These are phyloP conservation scores for Bertia moriformis DNA, from an alignment of 2,329 filamentous ascomycete species.

Conservation along the genomic window DNA sequence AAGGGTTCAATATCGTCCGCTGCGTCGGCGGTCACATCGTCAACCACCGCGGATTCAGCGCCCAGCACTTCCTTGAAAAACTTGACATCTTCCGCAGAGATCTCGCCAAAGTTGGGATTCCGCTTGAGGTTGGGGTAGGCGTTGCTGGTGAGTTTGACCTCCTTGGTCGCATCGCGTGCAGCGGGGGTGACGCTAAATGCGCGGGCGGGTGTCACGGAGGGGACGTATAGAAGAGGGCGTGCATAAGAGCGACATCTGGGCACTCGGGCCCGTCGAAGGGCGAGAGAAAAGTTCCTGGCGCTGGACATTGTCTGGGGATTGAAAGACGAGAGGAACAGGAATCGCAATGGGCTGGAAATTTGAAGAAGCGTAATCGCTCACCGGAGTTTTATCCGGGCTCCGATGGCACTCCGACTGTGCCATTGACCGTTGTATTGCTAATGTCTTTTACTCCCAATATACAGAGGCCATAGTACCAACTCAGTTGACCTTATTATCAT, in stretches of 20 bases:
- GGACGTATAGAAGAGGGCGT: neutral
- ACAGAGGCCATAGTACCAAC: too few relatives aligned
- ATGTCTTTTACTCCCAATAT: too few relatives aligned
- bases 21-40: conserved; percentile 61
- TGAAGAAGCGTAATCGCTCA: too few relatives aligned
- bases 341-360: too few relatives aligned
- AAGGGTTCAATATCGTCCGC: conserved; percentile 75
- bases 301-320: neutral
- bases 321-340: too few relatives aligned
- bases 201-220: neutral
- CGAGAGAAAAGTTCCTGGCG: neutral
- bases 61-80: conserved; percentile 74
- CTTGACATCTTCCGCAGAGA: conserved; percentile 67
- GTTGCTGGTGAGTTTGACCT: conserved; percentile 63
- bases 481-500: too few relatives aligned
- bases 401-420: too few relatives aligned
- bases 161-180: neutral
- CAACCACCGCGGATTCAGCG: conserved; percentile 58
- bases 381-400: too few relatives aligned
- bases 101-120: conserved; percentile 56
- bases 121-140: conserved; percentile 74
- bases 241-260: neutral
- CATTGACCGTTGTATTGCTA: too few relatives aligned
- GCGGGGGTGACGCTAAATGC: neutral
- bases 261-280: neutral